Base-by-base conservation (phyloP, 164 flowering plant genomes). In the Dillenia turbinata region DNA sequence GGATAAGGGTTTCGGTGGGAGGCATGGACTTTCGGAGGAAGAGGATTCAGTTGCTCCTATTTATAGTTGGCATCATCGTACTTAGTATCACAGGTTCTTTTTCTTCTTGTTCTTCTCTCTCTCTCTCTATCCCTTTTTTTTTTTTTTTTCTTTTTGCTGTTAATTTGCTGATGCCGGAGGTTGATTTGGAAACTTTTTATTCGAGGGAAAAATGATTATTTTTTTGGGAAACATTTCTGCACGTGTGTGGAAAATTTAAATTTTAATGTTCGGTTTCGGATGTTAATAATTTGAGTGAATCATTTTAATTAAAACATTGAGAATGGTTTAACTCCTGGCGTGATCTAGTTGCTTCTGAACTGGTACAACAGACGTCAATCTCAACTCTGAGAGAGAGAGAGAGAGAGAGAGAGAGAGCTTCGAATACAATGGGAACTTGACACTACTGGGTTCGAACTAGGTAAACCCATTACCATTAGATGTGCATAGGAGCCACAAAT, bases 41-140 rank as follows among this genome's bases (percentile, higher is more conserved):
- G 73, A 74, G 95, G 65, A 61, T 91, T 63, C 89, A 73, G 56
- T 19, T 86, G 47, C 59, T 87, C 22, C 44, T 85, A 54, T 71
- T 77, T 67, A 47, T 84, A 45, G 76, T 56, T 13, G 95, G 85
- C 13, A 50, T 88, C 68, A 66, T 88, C 63, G 75, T 67, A 57
- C 97, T 91, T 76, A 83, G 93, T 66, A 78, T 91, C 70, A 77
- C 86, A 44, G 95, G 97, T 90, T 74, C 62, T 13, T 10, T 1
- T 19, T 19, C 22, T 19, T 19, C 22, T 19, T 19, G 22, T 19
- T 19, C 22, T 1, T 19, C 22, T 19, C n/a, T 13, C 58, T 40
- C 7, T 16, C 9, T 1, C 11, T 6, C 12, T 55, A 22, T 24
- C 3, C 9, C 15, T 51, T 11, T 48, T n/a, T 57, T 52, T 5